Percentiles rank a stretch among this genome's conserved stretches.
Evolutionary conservation across 257 asterid genomes (phyloP).

Genomic region (Solanum bukasovii): DNA sequence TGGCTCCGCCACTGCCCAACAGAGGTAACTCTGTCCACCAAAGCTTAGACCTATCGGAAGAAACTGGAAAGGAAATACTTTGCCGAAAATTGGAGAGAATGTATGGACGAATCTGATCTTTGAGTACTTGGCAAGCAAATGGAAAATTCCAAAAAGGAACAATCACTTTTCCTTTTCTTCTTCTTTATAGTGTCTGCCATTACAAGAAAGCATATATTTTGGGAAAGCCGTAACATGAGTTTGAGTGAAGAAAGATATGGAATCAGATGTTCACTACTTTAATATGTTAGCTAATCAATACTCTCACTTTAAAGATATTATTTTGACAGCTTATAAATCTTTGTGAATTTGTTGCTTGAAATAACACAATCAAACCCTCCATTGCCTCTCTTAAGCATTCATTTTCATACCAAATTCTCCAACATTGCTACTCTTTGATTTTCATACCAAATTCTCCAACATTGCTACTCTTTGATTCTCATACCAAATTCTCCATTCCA

Average conservation of each 20-base stretch:
- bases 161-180: background rate
- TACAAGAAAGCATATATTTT: background rate
- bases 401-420: background rate
- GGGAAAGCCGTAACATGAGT: background rate
- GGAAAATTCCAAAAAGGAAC: no score
- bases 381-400: background rate
- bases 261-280: background rate
- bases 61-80: no score
- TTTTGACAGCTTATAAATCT: background rate
- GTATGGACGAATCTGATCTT: no score
- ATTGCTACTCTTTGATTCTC: no score
- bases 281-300: background rate
- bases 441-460: background rate
- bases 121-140: no score
- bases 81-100: no score
- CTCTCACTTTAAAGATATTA: background rate
- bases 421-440: background rate
- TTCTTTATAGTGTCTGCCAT: background rate
- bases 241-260: background rate
- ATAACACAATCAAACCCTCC: background rate
- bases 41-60: no score
- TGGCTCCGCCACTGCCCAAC: no score
- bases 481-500: no score
- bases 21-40: no score
- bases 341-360: background rate